Percentiles rank a stretch among this genome's conserved stretches.
phyloP scores from a whole-genome alignment of 208 protist genomes.

The Acanthamoeba rhysodes region DNA sequence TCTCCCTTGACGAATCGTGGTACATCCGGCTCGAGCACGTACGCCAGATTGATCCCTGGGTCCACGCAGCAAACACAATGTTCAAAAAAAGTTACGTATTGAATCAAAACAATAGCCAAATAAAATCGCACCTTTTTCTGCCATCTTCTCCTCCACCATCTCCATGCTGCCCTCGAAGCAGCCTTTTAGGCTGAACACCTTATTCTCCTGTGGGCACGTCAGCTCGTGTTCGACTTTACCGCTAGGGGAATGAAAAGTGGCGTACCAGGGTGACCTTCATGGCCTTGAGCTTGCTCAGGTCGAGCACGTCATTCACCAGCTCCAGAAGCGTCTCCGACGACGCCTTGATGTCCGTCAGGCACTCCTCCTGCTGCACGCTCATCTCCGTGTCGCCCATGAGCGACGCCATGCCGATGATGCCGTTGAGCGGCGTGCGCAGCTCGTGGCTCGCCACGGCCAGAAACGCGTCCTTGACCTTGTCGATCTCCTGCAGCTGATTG shows the following conservation, averaged over 20 bases:
- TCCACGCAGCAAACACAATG: too few species aligned
- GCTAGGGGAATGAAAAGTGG: too few species aligned
- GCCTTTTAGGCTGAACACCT: not conserved
- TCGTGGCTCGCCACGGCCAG: constrained; percentile 79
- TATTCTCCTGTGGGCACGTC: not conserved
- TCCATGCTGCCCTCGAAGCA: constrained; percentile 4
- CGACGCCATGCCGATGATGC: constrained; percentile 81
- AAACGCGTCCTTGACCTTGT: constrained; percentile 39
- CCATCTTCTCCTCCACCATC: not conserved
- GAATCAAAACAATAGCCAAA: too few species aligned
- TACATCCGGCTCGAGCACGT: not conserved
- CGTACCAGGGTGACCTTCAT: not conserved
- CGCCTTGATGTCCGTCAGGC: not conserved
- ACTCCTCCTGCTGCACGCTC: not conserved
- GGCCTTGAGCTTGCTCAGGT: constrained; percentile 66
- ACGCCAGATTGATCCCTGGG: not conserved
- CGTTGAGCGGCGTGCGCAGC: constrained; percentile 81
- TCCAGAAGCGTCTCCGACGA: not conserved
- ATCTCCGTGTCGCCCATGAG: constrained; percentile 74
- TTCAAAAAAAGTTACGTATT: too few species aligned
- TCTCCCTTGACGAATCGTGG: not conserved
- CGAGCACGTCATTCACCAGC: constrained; percentile 65
- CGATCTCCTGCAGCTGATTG: not conserved
- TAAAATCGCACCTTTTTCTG: not conserved
- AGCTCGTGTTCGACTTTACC: too few species aligned